A percentile compares a stretch with the other conserved stretches of the same genome.
Conservation (phyloP, 2,329 filamentous ascomycete genomes). For the Calonectria henricotiae region DNA sequence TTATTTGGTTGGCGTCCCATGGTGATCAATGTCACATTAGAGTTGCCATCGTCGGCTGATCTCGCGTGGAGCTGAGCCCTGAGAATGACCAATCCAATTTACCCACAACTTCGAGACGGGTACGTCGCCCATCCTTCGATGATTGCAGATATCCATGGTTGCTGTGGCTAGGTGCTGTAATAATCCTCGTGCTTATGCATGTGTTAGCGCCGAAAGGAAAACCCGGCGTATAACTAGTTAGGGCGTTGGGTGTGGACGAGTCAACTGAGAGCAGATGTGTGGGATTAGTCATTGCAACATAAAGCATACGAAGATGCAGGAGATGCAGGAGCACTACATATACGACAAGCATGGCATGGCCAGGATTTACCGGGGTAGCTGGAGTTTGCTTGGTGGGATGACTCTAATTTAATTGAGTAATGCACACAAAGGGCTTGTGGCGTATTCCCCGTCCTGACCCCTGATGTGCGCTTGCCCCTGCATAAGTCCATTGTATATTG, state of each 20-base stretch:
- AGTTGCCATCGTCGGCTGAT: not conserved
- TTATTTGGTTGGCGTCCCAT: not conserved
- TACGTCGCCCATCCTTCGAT: not conserved
- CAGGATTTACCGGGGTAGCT: not conserved
- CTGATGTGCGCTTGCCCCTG: conserved; percentile 24
- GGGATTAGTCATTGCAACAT: not conserved
- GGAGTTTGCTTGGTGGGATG: conserved; percentile 6
- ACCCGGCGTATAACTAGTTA: not conserved
- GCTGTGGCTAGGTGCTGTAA: not conserved
- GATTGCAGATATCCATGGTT: not conserved
- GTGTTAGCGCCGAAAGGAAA: not conserved
- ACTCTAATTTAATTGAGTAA: conserved; percentile 5
- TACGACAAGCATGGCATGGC: conserved; percentile 3
- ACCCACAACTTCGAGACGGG: not conserved
- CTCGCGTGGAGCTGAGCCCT: not conserved
- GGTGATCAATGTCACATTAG: not conserved
- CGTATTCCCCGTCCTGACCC: conserved; percentile 1
- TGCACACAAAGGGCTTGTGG: conserved; percentile 10
- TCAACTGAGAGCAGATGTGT: not conserved
- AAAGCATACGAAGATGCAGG: not conserved
- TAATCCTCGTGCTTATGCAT: not conserved
- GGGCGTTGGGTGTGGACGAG: not conserved
- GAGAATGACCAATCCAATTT: not conserved
- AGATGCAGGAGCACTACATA: conserved; percentile 7
- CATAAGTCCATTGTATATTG: conserved; percentile 25